Evolutionary conservation across 768 basidiomycete species (phyloP), one percentile per base, ranked within the genome.

Genomic region (Hemileccinum rubropunctum): DNA sequence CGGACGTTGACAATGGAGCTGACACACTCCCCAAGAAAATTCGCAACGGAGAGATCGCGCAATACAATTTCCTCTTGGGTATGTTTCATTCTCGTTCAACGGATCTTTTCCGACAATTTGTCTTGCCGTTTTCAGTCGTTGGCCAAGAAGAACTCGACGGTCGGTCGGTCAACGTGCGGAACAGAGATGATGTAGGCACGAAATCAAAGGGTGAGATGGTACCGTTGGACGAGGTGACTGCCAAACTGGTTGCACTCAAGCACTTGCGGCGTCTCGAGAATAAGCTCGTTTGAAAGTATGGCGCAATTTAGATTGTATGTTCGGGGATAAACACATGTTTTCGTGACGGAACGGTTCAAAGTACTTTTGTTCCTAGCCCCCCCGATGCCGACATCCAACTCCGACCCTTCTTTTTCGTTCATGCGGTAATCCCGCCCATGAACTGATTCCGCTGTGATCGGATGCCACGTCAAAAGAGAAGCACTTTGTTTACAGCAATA

Each of bases 1-100:
- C 88, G 39, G 97, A 98, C 59, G 92, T 91, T 15, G 97, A 98
- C 69, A 86, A 95, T 57, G 84, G 89, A 32, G 84, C 87, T 36
- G 87, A 97, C 62, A 98, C 97, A 0, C 79, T 98, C 23, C 87
- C 83, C 52, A 98, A 98, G 82, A 98, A 98, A 78, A 91, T 99
- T 62, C 81, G 95, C 26, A 98, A 98, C 66, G 95, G 91, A 18
- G 95, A 99, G 73, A 83, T 95, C 56, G 91, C 94, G 28, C 95
- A 98, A 68, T 97, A 95, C 73, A 98, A 98, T 72, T 98, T 97
- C 67, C 92, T 98, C 60, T 79, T 98, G 57, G 93, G 95, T 97
- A 53, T 47, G 84, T 69, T 15, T 7, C 15, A 8, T 5, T n/a
- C 1, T 14, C 32, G 2, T 39, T n/a, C 3, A 4, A 20, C 39